Percentiles rank a stretch among this genome's conserved stretches.
These are phyloP conservation scores for Colletotrichum costaricense DNA, from an alignment of 2,329 filamentous ascomycete species.

Conservation along the genomic window DNA sequence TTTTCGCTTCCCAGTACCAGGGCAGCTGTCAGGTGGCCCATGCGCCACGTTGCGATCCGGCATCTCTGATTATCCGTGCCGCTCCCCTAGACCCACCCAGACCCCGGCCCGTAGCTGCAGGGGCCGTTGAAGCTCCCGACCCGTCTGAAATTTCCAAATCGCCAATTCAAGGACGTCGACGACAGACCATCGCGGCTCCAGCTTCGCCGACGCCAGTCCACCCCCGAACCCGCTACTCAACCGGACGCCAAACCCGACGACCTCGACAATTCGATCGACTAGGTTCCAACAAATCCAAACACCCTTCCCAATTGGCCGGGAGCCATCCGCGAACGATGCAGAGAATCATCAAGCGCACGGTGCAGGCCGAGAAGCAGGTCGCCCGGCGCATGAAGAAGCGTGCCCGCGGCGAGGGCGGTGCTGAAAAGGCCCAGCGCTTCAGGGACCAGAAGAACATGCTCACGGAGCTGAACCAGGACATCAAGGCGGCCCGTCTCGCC, in stretches of 20 bases:
- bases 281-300: neutral
- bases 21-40: neutral
- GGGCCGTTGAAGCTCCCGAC: conserved; percentile 25
- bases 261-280: neutral
- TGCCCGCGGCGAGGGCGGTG: conserved; percentile 43
- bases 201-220: neutral
- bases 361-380: conserved; percentile 74
- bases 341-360: conserved; percentile 75
- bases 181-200: conserved; percentile 28
- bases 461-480: conserved; percentile 43
- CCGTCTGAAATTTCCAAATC: conserved; percentile 36
- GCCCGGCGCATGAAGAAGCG: conserved; percentile 59
- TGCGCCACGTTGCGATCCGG: neutral
- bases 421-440: conserved; percentile 44
- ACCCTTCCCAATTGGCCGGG: conserved; percentile 12
- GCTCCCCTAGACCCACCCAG: neutral
- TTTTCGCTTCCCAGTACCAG: neutral
- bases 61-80: conserved; percentile 8
- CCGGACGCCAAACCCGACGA: conserved; percentile 7
- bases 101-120: conserved; percentile 19
- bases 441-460: conserved; percentile 49
- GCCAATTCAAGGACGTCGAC: conserved; percentile 25
- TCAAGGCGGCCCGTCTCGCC: conserved; percentile 53
- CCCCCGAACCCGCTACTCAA: conserved; percentile 10
- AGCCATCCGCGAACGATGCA: conserved; percentile 64